These are phyloP conservation scores for Penicillium brevicompactum DNA, from an alignment of 2,329 filamentous ascomycete genomes.

Conservation along the genomic window DNA sequence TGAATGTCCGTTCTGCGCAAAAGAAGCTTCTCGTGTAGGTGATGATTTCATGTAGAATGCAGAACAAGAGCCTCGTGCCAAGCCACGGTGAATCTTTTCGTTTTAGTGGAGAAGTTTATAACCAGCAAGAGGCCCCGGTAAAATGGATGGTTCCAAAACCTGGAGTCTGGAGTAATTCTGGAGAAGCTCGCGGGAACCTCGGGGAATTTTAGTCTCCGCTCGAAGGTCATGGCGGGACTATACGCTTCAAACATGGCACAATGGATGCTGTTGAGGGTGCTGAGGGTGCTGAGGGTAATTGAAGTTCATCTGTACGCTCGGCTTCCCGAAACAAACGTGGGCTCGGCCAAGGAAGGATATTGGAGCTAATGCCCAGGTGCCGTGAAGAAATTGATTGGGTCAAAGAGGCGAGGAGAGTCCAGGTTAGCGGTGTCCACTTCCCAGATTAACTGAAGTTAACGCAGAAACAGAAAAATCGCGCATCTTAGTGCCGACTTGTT, in stretches of 20 bases:
- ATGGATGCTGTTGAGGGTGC: background rate
- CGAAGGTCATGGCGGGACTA: background rate
- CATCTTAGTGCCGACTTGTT: background rate
- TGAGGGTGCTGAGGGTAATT: no score
- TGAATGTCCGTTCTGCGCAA: conserved; percentile 27
- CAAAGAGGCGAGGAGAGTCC: background rate
- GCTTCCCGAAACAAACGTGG: conserved; percentile 6
- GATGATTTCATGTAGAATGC: background rate
- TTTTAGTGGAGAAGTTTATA: conserved; percentile 16
- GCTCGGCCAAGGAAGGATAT: background rate
- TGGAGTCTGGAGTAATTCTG: background rate
- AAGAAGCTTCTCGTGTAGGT: background rate
- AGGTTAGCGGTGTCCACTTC: background rate
- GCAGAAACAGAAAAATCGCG: background rate
- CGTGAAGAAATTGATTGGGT: background rate
- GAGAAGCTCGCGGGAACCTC: background rate
- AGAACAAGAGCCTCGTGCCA: background rate
- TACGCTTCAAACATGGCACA: background rate
- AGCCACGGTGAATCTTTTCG: conserved; percentile 20
- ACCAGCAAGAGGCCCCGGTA: background rate
- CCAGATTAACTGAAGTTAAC: background rate
- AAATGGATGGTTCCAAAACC: background rate
- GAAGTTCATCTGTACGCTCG: background rate
- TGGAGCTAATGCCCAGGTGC: background rate
- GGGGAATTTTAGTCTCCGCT: background rate